Evolutionary conservation across 352 stramenopile genomes (phyloP).

Genomic region (Pythium scleroteichum): DNA sequence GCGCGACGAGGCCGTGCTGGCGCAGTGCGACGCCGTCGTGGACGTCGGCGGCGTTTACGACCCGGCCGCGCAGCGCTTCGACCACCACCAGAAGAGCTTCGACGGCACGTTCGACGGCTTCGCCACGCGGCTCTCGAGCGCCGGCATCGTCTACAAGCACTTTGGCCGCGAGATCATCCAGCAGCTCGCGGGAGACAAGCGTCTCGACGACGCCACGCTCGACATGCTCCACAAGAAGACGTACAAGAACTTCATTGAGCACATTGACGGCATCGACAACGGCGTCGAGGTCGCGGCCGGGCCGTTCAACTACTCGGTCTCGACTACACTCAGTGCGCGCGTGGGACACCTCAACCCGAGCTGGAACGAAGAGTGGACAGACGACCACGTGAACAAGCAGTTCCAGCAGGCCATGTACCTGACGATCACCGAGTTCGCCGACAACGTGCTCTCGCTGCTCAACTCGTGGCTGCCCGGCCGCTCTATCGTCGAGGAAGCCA

Average conservation of each 20-base stretch:
- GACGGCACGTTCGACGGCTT: slow-evolving; percentile 73
- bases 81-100: slow-evolving; percentile 98
- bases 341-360: slow-evolving; percentile 94
- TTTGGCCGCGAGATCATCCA: slow-evolving; percentile 97
- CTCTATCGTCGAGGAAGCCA: slow-evolving; percentile 91
- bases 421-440: slow-evolving; percentile 94
- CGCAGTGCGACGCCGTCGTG: slow-evolving; percentile 94
- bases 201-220: slow-evolving; percentile 67
- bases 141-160: slow-evolving; percentile 98
- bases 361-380: slow-evolving; percentile 95
- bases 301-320: slow-evolving; percentile 74
- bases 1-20: slow-evolving; percentile 89
- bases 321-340: slow-evolving; percentile 76
- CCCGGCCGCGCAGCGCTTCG: slow-evolving; percentile 85
- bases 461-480: slow-evolving; percentile 94
- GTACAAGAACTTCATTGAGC: slow-evolving; percentile 97
- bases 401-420: slow-evolving; percentile 96
- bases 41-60: slow-evolving; percentile 98
- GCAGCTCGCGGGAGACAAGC: slow-evolving; percentile 44
- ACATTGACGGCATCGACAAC: slow-evolving; percentile 99
- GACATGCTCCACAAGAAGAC: slow-evolving; percentile 91
- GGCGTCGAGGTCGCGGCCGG: slow-evolving; percentile 88
- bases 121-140: slow-evolving; percentile 92
- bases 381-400: slow-evolving; percentile 76
- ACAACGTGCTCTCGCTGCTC: slow-evolving; percentile 90